These are phyloP conservation scores for Cyberlindnera japonica DNA, from an alignment of 805 yeast genomes.

Conservation along the genomic window DNA sequence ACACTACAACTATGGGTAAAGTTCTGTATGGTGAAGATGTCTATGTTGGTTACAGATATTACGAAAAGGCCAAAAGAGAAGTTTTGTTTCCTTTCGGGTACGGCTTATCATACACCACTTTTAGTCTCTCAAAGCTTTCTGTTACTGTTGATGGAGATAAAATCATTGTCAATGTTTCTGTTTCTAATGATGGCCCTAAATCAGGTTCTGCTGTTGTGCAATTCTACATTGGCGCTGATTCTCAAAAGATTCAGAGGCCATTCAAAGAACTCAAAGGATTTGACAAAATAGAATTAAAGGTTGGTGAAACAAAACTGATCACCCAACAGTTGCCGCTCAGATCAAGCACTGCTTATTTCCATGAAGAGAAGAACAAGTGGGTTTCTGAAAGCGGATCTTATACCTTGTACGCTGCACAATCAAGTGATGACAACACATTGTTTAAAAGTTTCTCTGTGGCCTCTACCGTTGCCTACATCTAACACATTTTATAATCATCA, in stretches of 20 bases:
- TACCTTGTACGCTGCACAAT: slow-evolving; percentile 43
- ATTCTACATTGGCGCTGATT: slow-evolving; percentile 41
- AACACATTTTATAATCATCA: no score
- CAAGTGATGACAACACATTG: slow-evolving; percentile 27
- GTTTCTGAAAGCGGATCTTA: slow-evolving; percentile 47
- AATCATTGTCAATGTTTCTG: slow-evolving; percentile 32
- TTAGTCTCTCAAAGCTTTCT: slow-evolving; percentile 36
- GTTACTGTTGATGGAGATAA: slow-evolving; percentile 26
- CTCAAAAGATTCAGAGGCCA: slow-evolving; percentile 42
- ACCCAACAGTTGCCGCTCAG: slow-evolving; percentile 36
- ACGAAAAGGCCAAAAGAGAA: slow-evolving; percentile 50
- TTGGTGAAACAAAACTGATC: slow-evolving; percentile 40
- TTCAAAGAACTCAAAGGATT: slow-evolving; percentile 57
- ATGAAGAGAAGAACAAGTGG: slow-evolving; percentile 48
- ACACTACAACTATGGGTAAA: slow-evolving; percentile 47
- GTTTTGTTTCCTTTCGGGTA: slow-evolving; percentile 52
- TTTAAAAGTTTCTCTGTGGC: slow-evolving; percentile 13
- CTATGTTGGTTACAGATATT: slow-evolving; percentile 56
- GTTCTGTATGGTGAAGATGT: slow-evolving; percentile 64
- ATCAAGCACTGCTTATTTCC: slow-evolving; percentile 51
- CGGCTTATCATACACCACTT: slow-evolving; percentile 59
- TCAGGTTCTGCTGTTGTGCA: slow-evolving; percentile 56
- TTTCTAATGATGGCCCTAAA: slow-evolving; percentile 43
- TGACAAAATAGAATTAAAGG: slow-evolving; percentile 41
- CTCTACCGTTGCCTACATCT: no score